phyloP scores from a whole-genome alignment of 495 filamentous ascomycete species.

The Aspergillus mulundensis region DNA sequence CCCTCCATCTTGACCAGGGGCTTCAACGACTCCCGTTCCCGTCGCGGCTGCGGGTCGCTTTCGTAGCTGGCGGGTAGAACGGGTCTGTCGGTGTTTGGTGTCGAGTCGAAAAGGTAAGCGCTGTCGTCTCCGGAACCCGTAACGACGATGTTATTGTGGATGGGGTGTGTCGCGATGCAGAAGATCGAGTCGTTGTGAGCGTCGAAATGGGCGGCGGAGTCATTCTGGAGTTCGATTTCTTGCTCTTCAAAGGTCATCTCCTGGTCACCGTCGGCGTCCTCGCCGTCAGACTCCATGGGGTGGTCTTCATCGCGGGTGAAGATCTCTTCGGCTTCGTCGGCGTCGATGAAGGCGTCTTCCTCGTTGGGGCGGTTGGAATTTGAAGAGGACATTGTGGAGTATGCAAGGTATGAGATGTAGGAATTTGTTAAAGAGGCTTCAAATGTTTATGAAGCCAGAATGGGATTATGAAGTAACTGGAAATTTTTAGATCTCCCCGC shows the following conservation, averaged over 20 bases:
- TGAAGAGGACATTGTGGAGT: conserved; percentile 46
- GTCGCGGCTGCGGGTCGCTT: conserved; percentile 55
- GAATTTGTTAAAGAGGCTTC: background rate
- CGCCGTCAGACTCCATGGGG: conserved; percentile 63
- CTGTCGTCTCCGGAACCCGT: conserved; percentile 84
- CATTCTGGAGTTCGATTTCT: conserved; percentile 79
- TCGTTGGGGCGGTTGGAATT: conserved; percentile 45
- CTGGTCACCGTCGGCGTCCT: conserved; percentile 49
- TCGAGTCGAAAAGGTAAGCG: conserved; percentile 76
- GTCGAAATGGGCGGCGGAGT: conserved; percentile 90
- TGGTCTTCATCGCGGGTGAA: conserved; percentile 65
- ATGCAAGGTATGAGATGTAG: conserved; percentile 4
- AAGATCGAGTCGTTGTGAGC: conserved; percentile 83
- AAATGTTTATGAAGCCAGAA: background rate
- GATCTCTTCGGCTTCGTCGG: conserved; percentile 69
- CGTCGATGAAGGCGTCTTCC: conserved; percentile 56
- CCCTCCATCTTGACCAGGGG: conserved; percentile 69
- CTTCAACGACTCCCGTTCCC: conserved; percentile 55
- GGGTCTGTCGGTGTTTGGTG: conserved; percentile 54
- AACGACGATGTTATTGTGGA: conserved; percentile 69
- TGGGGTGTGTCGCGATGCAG: conserved; percentile 87
- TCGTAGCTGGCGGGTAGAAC: conserved; percentile 72
- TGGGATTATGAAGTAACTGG: background rate
- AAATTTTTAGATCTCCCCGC: conserved; percentile 27
- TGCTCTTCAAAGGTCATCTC: conserved; percentile 60